A percentile compares a stretch with the other conserved stretches of the same genome.
Conservation (phyloP, 2,329 filamentous ascomycete species). For the Fusarium equiseti region DNA sequence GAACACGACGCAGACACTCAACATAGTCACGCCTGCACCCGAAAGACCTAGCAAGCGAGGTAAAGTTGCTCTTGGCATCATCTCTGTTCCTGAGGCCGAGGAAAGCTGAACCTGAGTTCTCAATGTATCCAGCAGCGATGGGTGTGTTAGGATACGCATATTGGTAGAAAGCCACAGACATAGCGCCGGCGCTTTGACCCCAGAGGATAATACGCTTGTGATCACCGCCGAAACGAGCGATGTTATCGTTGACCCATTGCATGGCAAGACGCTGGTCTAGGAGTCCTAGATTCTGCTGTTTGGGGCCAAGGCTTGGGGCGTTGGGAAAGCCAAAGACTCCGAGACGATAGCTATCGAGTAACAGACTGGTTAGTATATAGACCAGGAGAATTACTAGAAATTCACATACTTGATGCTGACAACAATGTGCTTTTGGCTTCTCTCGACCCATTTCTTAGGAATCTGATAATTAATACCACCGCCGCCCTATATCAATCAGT, state of each 20-base stretch:
- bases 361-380: neutral
- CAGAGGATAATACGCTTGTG: constrained; percentile 4
- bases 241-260: constrained; percentile 9
- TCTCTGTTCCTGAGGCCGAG: neutral
- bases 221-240: constrained; percentile 1
- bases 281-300: constrained; percentile 5
- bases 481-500: constrained; percentile 1
- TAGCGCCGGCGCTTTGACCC: constrained; percentile 12
- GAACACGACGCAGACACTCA: neutral
- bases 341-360: neutral
- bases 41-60: neutral
- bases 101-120: constrained; percentile 6
- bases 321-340: constrained; percentile 18
- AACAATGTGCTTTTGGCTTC: constrained; percentile 17
- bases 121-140: constrained; percentile 12
- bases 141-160: constrained; percentile 9
- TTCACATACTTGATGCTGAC: constrained; percentile 15
- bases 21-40: constrained; percentile 2
- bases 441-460: neutral
- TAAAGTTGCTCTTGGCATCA: neutral
- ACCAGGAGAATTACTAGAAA: neutral
- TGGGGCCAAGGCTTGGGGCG: neutral
- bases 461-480: constrained; percentile 14
- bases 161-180: constrained; percentile 14
- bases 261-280: constrained; percentile 18